Evolutionary conservation across 164 flowering plant genomes (phyloP).

Genomic region (Macadamia tetraphylla): DNA sequence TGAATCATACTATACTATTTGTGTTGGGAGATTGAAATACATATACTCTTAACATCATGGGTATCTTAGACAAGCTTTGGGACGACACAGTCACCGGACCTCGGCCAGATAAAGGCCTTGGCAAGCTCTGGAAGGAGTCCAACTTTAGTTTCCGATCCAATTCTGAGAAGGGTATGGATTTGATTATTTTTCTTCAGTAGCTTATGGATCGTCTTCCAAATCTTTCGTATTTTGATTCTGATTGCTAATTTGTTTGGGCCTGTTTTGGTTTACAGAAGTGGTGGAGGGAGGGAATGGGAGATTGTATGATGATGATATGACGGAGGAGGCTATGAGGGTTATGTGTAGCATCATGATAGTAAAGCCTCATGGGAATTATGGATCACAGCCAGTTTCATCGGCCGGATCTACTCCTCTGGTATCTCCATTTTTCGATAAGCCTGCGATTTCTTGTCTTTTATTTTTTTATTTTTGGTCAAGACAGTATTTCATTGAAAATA

Average conservation of each 20-base stretch:
- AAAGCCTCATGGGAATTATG: constrained; percentile 54
- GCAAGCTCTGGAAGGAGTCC: constrained; percentile 64
- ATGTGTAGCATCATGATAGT: constrained; percentile 79
- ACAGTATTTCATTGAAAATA: background rate
- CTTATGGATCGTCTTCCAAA: too few species aligned
- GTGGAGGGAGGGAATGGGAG: constrained; percentile 19
- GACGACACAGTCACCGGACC: constrained; percentile 97
- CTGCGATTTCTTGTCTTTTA: background rate
- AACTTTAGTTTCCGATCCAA: constrained; percentile 38
- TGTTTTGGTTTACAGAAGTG: constrained; percentile 15
- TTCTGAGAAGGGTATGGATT: constrained; percentile 54
- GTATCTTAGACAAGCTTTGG: constrained; percentile 84
- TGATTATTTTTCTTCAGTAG: background rate
- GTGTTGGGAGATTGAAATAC: too few species aligned
- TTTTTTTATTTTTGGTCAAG: background rate
- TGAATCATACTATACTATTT: too few species aligned
- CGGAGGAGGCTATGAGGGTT: constrained; percentile 14
- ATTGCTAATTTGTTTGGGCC: background rate
- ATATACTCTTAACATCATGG: constrained; percentile 34
- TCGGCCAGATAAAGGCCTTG: constrained; percentile 78
- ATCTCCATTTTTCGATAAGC: constrained; percentile 74
- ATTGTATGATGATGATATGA: too few species aligned
- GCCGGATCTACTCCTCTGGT: constrained; percentile 76
- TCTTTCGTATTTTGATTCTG: background rate
- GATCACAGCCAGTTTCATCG: constrained; percentile 70